These are phyloP conservation scores for Cupressus sempervirens DNA, from an alignment of 75 land plant species.

Conservation along the genomic window DNA sequence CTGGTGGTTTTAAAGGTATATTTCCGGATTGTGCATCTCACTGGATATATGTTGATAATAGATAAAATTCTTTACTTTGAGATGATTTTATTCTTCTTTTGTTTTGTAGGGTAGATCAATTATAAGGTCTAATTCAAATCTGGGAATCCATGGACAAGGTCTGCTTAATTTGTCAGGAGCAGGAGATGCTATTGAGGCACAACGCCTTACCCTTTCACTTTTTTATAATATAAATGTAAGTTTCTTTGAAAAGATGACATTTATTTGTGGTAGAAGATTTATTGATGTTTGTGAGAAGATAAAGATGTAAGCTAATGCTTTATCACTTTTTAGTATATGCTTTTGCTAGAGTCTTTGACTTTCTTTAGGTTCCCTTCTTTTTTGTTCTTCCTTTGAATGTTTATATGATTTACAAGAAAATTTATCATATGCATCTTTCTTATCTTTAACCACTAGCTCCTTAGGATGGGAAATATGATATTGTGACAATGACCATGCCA, in stretches of 20 bases:
- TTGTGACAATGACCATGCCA: not conserved
- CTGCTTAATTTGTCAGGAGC: conserved; percentile 74
- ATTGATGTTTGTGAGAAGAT: not conserved
- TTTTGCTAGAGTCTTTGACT: not conserved
- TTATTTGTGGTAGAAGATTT: not conserved
- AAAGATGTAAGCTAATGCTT: not conserved
- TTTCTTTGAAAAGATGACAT: not conserved
- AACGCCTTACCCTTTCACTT: conserved; percentile 77
- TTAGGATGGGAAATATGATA: not conserved
- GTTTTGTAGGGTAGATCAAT: conserved; percentile 59
- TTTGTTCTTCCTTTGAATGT: not conserved
- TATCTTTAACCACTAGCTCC: not conserved
- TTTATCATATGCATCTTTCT: not conserved
- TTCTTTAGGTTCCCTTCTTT: not conserved
- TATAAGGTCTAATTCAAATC: conserved; percentile 83
- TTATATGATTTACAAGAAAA: not conserved
- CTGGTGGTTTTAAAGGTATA: conserved; percentile 71
- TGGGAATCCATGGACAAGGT: conserved; percentile 98
- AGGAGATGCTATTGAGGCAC: conserved; percentile 82
- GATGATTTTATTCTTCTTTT: conserved; percentile 13
- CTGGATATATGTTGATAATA: conserved; percentile 24
- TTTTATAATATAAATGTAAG: conserved; percentile 84
- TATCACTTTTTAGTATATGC: not conserved
- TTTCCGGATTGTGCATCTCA: conserved; percentile 5
- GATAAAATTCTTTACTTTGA: conserved; percentile 17